Conservation (phyloP, 75 land plant species). For the Picea glauca region DNA sequence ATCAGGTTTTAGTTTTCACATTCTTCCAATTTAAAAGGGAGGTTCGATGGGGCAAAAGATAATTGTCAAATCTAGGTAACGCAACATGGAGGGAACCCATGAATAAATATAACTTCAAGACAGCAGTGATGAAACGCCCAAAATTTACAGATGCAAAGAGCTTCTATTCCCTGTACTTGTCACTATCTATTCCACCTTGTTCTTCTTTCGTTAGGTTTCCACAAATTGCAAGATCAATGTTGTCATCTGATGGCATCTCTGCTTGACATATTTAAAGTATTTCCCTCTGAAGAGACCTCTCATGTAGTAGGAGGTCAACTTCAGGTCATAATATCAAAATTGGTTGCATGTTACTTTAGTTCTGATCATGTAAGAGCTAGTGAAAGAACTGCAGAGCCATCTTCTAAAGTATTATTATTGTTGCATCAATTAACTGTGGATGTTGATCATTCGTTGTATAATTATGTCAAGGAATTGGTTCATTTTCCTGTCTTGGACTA, state of each 20-base stretch:
- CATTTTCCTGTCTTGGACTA: constrained; percentile 74
- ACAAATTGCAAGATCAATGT: constrained; percentile 15
- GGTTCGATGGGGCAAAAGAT: too few species aligned
- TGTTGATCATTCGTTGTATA: constrained; percentile 53
- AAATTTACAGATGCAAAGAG: constrained; percentile 19
- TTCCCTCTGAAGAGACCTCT: constrained; percentile 22
- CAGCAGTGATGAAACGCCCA: too few species aligned
- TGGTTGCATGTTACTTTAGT: constrained; percentile 23
- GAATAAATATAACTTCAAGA: too few species aligned
- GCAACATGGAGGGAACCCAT: too few species aligned
- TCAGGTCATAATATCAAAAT: constrained; percentile 83
- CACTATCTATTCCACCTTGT: constrained; percentile 81
- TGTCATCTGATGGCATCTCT: constrained; percentile 36
- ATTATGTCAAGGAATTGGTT: constrained; percentile 62
- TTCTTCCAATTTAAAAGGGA: too few species aligned
- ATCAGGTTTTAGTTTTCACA: too few species aligned
- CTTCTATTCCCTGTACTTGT: constrained; percentile 67
- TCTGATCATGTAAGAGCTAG: constrained; percentile 13
- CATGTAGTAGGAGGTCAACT: constrained; percentile 70
- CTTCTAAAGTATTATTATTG: constrained; percentile 46
- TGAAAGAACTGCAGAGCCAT: not conserved
- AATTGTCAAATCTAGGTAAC: too few species aligned
- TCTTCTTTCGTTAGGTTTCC: constrained; percentile 50
- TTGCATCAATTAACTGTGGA: constrained; percentile 64
- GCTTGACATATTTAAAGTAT: constrained; percentile 38